Base-by-base conservation (phyloP, 208 protist genomes). In the Acanthamoeba lenticulata region DNA sequence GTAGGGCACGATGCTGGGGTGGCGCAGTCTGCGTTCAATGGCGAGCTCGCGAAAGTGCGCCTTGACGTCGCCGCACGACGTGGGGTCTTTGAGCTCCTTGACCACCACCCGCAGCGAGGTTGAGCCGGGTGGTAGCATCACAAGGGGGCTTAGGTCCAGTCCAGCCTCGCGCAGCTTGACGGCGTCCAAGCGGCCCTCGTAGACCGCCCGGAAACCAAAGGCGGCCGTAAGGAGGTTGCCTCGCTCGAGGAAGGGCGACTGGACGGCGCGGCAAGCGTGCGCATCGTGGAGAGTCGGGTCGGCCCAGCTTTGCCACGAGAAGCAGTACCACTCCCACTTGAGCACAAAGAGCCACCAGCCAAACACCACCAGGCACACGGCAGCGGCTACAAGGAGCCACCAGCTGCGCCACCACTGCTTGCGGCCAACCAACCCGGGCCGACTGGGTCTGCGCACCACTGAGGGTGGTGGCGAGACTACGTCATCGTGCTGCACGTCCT, bases 251-350 rank as follows among this genome's bases (percentile, higher is more conserved):
- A 5, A 40, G 36, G 65, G 65, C 65, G 65, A 29, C 65, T 27
- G n/a, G 3, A 74, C 65, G 0, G 65, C 65, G 21, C 29, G 65
- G 65, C 65, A 74, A 29, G 65, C 65, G 5, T n/a, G 65, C 29
- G 65, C 32, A 29, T 74, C 65, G 65, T 42, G 65, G 21, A 42
- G 65, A 29, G n/a, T 19, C 9, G 32, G 65, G 36, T 74, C 65
- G 65, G 36, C 5, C 65, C 65, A 74, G 32, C 32, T 40, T 21
- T 24, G 27, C 65, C 65, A 74, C 21, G 29, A 21, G 65, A 74
- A 74, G 65, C 65, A 74, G 65, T 74, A 74, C 65, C 65, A 74
- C 36, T 74, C 65, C 65, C 65, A 74, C 29, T 74, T 74, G 65
- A 74, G 65, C 65, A 74, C 65, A 21, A 74, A n/a, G 32, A 74